These are phyloP conservation scores for Hypoxylon sp. DNA, from an alignment of 2,329 filamentous ascomycete genomes.

Conservation along the genomic window DNA sequence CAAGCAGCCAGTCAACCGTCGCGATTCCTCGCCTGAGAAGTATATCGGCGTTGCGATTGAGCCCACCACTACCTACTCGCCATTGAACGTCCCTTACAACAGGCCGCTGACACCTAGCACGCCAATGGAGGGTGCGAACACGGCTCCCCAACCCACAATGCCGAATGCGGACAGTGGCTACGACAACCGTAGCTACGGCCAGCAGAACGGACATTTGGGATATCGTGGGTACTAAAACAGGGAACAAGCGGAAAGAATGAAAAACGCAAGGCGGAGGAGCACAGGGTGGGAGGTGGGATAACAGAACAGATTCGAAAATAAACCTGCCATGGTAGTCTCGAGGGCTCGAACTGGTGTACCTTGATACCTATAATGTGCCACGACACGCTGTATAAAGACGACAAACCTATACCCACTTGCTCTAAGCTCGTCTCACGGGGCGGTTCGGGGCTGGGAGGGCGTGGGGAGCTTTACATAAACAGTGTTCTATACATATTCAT, in stretches of 20 bases:
- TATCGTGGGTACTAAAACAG: slow-evolving; percentile 40
- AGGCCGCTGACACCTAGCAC: slow-evolving; percentile 57
- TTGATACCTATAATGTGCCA: slow-evolving; percentile 37
- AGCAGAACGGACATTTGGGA: slow-evolving; percentile 34
- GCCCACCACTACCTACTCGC: slow-evolving; percentile 48
- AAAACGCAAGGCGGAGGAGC: slow-evolving; percentile 10
- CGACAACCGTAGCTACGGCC: slow-evolving; percentile 36
- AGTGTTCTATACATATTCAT: slow-evolving; percentile 20
- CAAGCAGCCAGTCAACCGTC: slow-evolving; percentile 46
- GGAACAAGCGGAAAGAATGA: slow-evolving; percentile 6
- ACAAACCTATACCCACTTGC: slow-evolving; percentile 22
- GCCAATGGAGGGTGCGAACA: slow-evolving; percentile 49
- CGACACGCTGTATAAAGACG: slow-evolving; percentile 43
- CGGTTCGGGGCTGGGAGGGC: slow-evolving; percentile 1
- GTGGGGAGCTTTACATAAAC: slow-evolving; percentile 35
- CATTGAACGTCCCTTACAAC: slow-evolving; percentile 47
- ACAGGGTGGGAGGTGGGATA: slow-evolving; percentile 11
- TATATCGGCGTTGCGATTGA: slow-evolving; percentile 47
- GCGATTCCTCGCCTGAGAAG: slow-evolving; percentile 54
- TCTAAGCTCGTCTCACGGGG: slow-evolving; percentile 6
- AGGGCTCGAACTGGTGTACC: slow-evolving; percentile 30
- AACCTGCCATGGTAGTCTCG: slow-evolving; percentile 27
- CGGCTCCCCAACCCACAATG: slow-evolving; percentile 59
- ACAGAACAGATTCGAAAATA: slow-evolving; percentile 14
- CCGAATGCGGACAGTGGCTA: slow-evolving; percentile 49